Base-by-base conservation (phyloP, 257 asterid genomes). In the Ajuga chamaepitys region DNA sequence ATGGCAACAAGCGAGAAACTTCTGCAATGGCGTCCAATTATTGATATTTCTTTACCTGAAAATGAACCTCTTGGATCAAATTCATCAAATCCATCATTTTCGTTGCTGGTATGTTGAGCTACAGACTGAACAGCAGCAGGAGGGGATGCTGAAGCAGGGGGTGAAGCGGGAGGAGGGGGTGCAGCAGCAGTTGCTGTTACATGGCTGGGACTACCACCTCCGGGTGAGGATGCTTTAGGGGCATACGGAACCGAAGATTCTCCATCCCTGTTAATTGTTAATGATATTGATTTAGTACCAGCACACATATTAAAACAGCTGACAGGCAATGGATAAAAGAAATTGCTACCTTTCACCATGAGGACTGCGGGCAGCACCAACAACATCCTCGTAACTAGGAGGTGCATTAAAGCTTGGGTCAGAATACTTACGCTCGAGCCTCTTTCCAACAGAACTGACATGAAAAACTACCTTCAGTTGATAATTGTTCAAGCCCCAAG, bases 31-130 rank as follows among this genome's bases (percentile, higher is more conserved):
- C 63, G 14, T 74, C 67, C 47, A 28, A 44, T 52, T 45, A 60
- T 53, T 20, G 32, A 48, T 42, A 50, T 60, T 62, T 60, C 56
- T 40, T 72, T 82, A 90, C 99, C 95, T 69, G 88, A 60, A 78
- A 86, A 82, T 51, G 95, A 70, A 72, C 95, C 90, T 53, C 96
- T 92, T 5, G 99, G 97, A 72, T 90, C 96, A 77, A 94, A 94
- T 74, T 90, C 99, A 82, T 94, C 95, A 77, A 90, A 93, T 60
- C 77, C 86, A 64, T 74, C 88, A 72, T 45, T 80, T 74, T 83
- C 89, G 32, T 68, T 65, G 62, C 71, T 74, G 32, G 34, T 76
- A 25, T 78, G 71, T 26, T 84, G 80, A 70, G 76, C 68, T 74
- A 81, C 12, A 69, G 75, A 14, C 75, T 64, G 82, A 67, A 78